phyloP scores from a whole-genome alignment of 495 filamentous ascomycete genomes.

The Penicillium simplicissimum region DNA sequence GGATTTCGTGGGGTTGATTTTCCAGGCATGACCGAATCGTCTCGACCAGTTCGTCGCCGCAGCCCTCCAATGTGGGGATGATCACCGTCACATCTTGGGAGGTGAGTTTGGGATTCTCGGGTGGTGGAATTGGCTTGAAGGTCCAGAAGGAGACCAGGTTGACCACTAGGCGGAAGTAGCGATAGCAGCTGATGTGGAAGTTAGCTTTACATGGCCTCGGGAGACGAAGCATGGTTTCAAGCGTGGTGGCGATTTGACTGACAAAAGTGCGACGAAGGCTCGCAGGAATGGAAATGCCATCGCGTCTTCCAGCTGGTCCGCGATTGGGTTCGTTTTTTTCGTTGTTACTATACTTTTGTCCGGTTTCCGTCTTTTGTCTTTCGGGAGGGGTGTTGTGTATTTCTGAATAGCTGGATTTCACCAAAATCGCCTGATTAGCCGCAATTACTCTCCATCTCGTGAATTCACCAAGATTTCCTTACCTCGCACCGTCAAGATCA shows the following conservation, averaged over 20 bases:
- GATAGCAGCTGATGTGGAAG: slow-evolving; percentile 51
- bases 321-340: neutral
- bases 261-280: slow-evolving; percentile 51
- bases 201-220: slow-evolving; percentile 1
- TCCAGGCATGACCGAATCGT: slow-evolving; percentile 61
- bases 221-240: neutral
- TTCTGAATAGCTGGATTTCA: neutral
- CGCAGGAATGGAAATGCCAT: slow-evolving; percentile 51
- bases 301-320: slow-evolving; percentile 7
- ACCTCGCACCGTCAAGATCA: neutral
- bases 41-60: slow-evolving; percentile 57
- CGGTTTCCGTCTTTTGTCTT: neutral
- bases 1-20: slow-evolving; percentile 56
- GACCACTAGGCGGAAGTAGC: slow-evolving; percentile 65
- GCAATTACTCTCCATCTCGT: neutral
- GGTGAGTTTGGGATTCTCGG: slow-evolving; percentile 62
- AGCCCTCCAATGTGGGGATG: slow-evolving; percentile 67
- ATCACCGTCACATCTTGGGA: slow-evolving; percentile 73
- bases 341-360: neutral
- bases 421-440: neutral
- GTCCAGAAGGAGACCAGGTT: slow-evolving; percentile 66
- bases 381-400: neutral
- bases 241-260: slow-evolving; percentile 23
- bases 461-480: neutral
- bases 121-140: slow-evolving; percentile 62